Conservation (phyloP, 495 filamentous ascomycete genomes). For the Penicillium malachiteum region DNA sequence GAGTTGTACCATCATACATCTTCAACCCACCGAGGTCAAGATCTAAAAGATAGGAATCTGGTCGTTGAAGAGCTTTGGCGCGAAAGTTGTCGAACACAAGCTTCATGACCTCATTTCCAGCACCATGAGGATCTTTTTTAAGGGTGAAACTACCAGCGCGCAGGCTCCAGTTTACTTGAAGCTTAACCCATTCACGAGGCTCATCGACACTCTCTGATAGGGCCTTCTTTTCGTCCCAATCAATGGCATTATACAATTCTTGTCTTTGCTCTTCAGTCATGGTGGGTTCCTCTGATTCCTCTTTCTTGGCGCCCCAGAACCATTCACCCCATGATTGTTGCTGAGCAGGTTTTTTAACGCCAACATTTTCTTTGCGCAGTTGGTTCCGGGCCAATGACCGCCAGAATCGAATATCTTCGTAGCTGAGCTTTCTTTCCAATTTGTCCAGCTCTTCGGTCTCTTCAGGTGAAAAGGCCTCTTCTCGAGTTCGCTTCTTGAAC, state of each 20-base stretch:
- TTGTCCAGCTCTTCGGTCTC: slow-evolving; percentile 71
- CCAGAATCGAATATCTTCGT: slow-evolving; percentile 98
- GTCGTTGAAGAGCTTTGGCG: slow-evolving; percentile 80
- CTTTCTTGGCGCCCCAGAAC: slow-evolving; percentile 78
- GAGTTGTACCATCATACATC: slow-evolving; percentile 93
- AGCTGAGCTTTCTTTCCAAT: slow-evolving; percentile 83
- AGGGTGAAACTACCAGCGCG: slow-evolving; percentile 93
- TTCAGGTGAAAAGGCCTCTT: slow-evolving; percentile 64
- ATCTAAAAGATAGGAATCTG: slow-evolving; percentile 84
- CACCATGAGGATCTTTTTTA: slow-evolving; percentile 79
- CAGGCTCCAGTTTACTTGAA: slow-evolving; percentile 86
- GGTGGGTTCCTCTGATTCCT: slow-evolving; percentile 67
- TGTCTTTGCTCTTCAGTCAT: slow-evolving; percentile 96
- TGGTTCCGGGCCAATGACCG: slow-evolving; percentile 91
- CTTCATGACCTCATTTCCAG: slow-evolving; percentile 75
- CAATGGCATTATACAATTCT: slow-evolving; percentile 94
- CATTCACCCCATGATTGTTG: slow-evolving; percentile 83
- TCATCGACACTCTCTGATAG: slow-evolving; percentile 83
- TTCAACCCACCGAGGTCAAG: slow-evolving; percentile 88
- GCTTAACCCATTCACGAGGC: slow-evolving; percentile 84
- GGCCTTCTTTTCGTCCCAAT: slow-evolving; percentile 95
- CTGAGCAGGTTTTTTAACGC: slow-evolving; percentile 62
- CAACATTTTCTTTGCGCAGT: slow-evolving; percentile 89
- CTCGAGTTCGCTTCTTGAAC: slow-evolving; percentile 89
- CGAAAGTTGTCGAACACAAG: slow-evolving; percentile 92